Base-by-base conservation (phyloP, 225 moss, liverwort and hornwort species). In the Marchantia polymorpha region DNA sequence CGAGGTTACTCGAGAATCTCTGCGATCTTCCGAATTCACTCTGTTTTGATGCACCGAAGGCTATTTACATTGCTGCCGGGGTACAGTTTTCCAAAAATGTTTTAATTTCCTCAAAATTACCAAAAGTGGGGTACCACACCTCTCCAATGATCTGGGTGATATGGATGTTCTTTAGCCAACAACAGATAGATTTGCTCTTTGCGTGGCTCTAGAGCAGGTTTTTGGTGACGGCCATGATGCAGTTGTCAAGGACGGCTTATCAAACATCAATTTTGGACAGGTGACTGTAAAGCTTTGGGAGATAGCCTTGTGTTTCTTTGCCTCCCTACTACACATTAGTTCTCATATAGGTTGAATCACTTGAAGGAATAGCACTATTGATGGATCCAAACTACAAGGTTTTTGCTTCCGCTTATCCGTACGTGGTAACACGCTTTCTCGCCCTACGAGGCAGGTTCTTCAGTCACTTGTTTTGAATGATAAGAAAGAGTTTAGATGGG, bases 161-260 rank as follows among this genome's bases (percentile, higher is more conserved):
- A 93, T 99, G 92, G 97, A 92, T 71, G 89, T 99, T 12, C 79
- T 99, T 76, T 95, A 99, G 78, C 93, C 95, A 50, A 90, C 91
- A 12, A 99, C 90, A 31, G 93, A 99, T 86, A 90, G 93, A 65
- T 99, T 99, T 84, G 94, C 93, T 77, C 88, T 99, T 80, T 92
- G 92, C 55, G 68, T 99, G 97, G 92, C 92, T 66, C 79, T 99
- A 86, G 93, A 99, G 84, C 82, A 87, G 83, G 89, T 89, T 52
- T 95, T 99, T 89, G 97, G 92, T 83, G 88, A 92, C 39, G 97
- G 93, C 13, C 90, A 95, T 69, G 90, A 93, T 83, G 90, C 93
- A 17, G 84, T 99, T 7, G 86, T 93, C 64, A 89, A 87, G 85
- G 61, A 95, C 52, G 95, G 93, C 20, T 72, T 91, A 29, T 89